Conservation (phyloP, 2,329 filamentous ascomycete genomes). For the Fusarium brachygibbosum region DNA sequence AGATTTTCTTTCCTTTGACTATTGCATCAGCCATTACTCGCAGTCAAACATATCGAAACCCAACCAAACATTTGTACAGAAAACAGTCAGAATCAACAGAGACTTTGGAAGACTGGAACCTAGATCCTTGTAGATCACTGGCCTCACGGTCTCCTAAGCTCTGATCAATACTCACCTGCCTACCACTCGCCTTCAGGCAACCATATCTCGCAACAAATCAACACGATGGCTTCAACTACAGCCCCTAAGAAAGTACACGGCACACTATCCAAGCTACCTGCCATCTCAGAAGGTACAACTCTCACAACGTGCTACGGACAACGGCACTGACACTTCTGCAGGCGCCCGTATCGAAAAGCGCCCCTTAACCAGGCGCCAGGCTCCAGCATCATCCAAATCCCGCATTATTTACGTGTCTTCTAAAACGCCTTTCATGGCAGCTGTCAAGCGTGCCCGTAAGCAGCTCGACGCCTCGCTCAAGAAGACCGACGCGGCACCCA, state of each 20-base stretch:
- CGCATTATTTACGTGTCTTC: conserved; percentile 74
- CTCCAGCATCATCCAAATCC: conserved; percentile 59
- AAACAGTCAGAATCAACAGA: background rate
- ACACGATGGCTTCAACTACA: conserved; percentile 44
- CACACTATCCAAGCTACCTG: conserved; percentile 53
- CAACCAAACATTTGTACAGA: background rate
- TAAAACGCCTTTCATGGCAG: conserved; percentile 75
- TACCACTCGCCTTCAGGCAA: conserved; percentile 28
- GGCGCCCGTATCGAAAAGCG: conserved; percentile 65
- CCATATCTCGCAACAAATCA: conserved; percentile 6
- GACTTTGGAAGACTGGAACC: background rate
- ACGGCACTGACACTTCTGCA: conserved; percentile 44
- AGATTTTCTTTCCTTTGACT: conserved; percentile 3
- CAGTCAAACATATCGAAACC: background rate
- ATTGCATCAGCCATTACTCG: background rate
- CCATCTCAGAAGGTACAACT: conserved; percentile 52
- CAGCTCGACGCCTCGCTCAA: conserved; percentile 68
- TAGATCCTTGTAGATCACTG: background rate
- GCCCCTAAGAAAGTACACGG: conserved; percentile 40
- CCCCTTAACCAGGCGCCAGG: conserved; percentile 58
- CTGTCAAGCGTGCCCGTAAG: conserved; percentile 74
- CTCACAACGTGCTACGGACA: background rate
- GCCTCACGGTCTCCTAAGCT: background rate
- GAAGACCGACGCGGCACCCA: conserved; percentile 61
- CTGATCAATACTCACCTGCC: conserved; percentile 20